Base-by-base conservation (phyloP, 257 asterid species). In the Nicotiana attenuata region DNA sequence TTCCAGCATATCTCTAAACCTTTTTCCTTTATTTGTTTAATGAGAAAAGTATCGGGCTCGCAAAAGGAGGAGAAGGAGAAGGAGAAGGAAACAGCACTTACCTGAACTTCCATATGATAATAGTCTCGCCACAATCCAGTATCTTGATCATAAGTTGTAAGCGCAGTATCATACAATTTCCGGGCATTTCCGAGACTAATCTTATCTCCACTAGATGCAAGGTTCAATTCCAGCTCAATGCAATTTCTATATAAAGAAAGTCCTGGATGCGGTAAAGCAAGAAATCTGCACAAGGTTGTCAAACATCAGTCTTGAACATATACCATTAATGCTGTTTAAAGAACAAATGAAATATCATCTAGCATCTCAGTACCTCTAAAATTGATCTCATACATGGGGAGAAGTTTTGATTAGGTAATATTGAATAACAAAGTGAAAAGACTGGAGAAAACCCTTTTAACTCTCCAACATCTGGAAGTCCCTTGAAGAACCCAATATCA, bases 261-360 rank as follows among this genome's bases (percentile, higher is more conserved):
- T 57, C 99, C 99, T 1, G 98, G 98, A 85, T 86, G 97, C 19
- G 99, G 99, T 88, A 93, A 89, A 65, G 90, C 88, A 56, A 96
- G 91, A 85, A 88, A 94, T 86, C 99, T 96, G 97, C 87, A 81
- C 56, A 73, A 73, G 79, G 61, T 15, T 13, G 33, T 20, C 79
- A 47, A 15, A 22, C 16, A n/a, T 73, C 61, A 47, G 61, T 73
- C 22, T 11, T 10, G 15, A 47, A 73, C 38, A 47, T 50, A 29
- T 47, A 71, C 20, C 16, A 20, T 7, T 73, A 73, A 22, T 45
- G 59, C 35, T 71, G 31, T 71, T 47, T 7, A 73, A 73, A 15
- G 61, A 47, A 24, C 78, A 73, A 73, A 47, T 73, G 61, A 47
- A 73, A 47, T 35, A 73, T 73, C 38, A 73, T 15, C 24, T 41